A percentile compares a stretch with the other conserved stretches of the same genome.
Evolutionary conservation across 768 basidiomycete genomes (phyloP).

Genomic region (Strobilomyces confusus): DNA sequence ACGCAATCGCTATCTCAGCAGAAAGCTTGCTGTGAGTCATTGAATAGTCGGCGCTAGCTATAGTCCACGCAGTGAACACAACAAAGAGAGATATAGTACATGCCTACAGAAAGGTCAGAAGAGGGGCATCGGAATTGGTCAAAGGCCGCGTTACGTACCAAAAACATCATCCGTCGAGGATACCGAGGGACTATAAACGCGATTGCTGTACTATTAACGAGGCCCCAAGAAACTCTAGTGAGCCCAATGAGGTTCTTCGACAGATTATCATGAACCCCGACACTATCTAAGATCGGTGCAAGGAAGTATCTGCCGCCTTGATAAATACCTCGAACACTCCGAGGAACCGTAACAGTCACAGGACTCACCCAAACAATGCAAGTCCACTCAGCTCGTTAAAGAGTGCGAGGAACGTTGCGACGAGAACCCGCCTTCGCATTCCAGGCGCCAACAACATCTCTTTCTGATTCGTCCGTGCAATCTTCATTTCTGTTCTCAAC

Average conservation of each 20-base stretch:
- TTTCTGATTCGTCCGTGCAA: neutral
- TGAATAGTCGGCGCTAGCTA: conserved; percentile 2
- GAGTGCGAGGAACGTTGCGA: conserved; percentile 12
- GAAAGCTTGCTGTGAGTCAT: neutral
- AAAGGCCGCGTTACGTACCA: too few relatives aligned
- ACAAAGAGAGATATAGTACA: conserved; percentile 9
- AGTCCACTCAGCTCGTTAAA: conserved; percentile 16
- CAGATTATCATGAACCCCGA: neutral
- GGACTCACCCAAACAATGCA: conserved; percentile 7
- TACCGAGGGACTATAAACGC: too few relatives aligned
- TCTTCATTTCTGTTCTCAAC: conserved; percentile 30
- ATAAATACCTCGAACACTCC: neutral
- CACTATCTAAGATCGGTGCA: neutral
- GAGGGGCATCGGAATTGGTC: too few relatives aligned
- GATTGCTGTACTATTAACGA: too few relatives aligned
- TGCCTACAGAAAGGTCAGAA: neutral
- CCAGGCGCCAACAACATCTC: conserved; percentile 7
- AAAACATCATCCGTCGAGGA: too few relatives aligned
- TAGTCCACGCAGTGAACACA: conserved; percentile 3
- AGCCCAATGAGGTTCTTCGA: neutral
- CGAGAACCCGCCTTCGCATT: conserved; percentile 14
- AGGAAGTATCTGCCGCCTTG: neutral
- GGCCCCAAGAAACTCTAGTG: too few relatives aligned
- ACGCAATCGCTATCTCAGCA: neutral
- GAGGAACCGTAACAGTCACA: accelerated